Evolutionary conservation across 352 stramenopile species (phyloP), one percentile per base, ranked within the genome.

Genomic region (Pythium rhizo-oryzae): DNA sequence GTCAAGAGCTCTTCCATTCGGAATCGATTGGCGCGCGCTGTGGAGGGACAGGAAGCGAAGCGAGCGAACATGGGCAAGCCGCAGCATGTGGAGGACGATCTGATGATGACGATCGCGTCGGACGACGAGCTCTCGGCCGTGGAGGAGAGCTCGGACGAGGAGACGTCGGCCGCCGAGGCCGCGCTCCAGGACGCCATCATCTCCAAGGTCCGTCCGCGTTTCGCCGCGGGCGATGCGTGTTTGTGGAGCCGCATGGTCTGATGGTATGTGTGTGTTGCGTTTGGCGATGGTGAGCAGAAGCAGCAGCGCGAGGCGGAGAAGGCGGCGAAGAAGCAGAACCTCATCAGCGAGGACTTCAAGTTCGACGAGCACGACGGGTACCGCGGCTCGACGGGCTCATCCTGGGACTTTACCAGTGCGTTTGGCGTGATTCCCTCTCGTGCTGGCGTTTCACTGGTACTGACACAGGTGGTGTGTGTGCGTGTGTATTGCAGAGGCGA

Each of bases 21-120:
- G 53, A 67, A 65, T 68, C 53, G 59, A 70, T 58, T 62, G 39
- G 56, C 33, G 37, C 47, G 35, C 53, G n/a, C n/a, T n/a, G n/a
- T n/a, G n/a, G 28, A 33, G 28, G 6, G 3, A 6, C 8, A 30
- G 13, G 5, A 52, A 49, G 59, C 52, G 50, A 46, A 46, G 39
- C 39, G 28, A 47, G 41, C 6, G 47, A 77, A 41, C 41, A 80
- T 81, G 70, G 74, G 67, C 65, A 81, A 79, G 69, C 61, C 69
- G 46, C 52, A 67, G 67, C 69, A 70, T 37, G 71, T 69, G 59
- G 62, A 77, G 24, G 84, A 94, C 54, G 86, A 93, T 61, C 75
- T 96, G 69, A 78, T 96, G 71, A 94, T 95, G 87, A 96, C 89
- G 60, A 94, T 96, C 67, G 87, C 87, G 71, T 96, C 87, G 5